Conservation (phyloP, 176 grass and related monocot genomes). For the Eleusine indica region DNA sequence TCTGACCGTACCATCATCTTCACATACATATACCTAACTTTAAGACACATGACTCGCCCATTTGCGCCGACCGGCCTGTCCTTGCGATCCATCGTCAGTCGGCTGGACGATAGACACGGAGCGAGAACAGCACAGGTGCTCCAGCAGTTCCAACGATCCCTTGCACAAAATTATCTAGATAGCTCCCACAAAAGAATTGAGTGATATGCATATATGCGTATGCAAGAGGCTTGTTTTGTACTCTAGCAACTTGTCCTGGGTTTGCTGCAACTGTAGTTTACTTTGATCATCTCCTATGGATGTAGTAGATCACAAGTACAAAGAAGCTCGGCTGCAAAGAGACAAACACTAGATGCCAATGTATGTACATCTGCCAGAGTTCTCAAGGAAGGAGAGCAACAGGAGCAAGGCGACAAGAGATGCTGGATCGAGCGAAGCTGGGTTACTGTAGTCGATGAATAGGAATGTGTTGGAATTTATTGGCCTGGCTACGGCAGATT, state of each 20-base stretch:
- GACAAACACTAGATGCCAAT: constrained; percentile 41
- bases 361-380: constrained; percentile 11
- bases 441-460: constrained; percentile 29
- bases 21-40: neutral
- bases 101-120: neutral
- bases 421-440: neutral
- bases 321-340: constrained; percentile 34
- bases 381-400: constrained; percentile 36
- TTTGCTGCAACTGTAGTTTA: constrained; percentile 33
- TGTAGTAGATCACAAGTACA: neutral
- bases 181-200: neutral
- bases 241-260: constrained; percentile 39
- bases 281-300: constrained; percentile 16
- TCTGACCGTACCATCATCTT: neutral
- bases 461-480: constrained; percentile 39
- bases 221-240: neutral
- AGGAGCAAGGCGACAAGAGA: constrained; percentile 50
- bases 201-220: neutral
- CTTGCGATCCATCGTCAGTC: neutral
- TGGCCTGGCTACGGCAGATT: constrained; percentile 29
- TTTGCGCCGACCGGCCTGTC: neutral
- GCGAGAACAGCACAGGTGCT: neutral
- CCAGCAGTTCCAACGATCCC: neutral
- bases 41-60: neutral
- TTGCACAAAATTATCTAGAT: neutral